Evolutionary conservation across 352 stramenopile species (phyloP).

Genomic region (Pythium rishiriense): DNA sequence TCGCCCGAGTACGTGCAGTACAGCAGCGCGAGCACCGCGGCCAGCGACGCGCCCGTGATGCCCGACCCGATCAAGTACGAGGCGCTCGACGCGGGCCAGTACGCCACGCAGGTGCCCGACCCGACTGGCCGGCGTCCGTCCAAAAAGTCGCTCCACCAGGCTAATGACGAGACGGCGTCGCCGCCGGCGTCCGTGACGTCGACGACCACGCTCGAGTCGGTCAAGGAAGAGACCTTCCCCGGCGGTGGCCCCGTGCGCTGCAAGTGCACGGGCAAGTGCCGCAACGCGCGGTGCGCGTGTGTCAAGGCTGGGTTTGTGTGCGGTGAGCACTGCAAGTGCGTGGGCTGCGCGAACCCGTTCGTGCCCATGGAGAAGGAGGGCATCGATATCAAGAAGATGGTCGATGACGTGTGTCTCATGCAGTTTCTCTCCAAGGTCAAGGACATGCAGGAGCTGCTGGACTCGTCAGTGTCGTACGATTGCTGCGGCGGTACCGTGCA

Average conservation of each 20-base stretch:
- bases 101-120: conserved; percentile 55
- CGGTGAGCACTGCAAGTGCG: conserved; percentile 75
- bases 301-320: conserved; percentile 84
- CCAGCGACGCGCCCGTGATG: background rate
- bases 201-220: background rate
- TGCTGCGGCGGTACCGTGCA: conserved; percentile 58
- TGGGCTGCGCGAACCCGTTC: conserved; percentile 79
- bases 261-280: conserved; percentile 84
- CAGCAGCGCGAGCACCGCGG: conserved; percentile 6
- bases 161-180: background rate
- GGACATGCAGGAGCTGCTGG: conserved; percentile 78
- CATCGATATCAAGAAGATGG: conserved; percentile 71
- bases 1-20: conserved; percentile 86
- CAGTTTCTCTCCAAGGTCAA: conserved; percentile 83
- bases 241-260: conserved; percentile 41
- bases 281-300: conserved; percentile 78
- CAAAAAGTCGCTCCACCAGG: conserved; percentile 63
- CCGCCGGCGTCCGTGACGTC: background rate
- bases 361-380: conserved; percentile 67
- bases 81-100: conserved; percentile 31
- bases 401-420: conserved; percentile 76
- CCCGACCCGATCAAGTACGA: conserved; percentile 28
- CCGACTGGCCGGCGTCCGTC: conserved; percentile 61
- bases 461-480: conserved; percentile 67
- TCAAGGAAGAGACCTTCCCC: conserved; percentile 13